Base-by-base conservation (phyloP, 2,329 filamentous ascomycete genomes). In the Fusarium incarnatum region DNA sequence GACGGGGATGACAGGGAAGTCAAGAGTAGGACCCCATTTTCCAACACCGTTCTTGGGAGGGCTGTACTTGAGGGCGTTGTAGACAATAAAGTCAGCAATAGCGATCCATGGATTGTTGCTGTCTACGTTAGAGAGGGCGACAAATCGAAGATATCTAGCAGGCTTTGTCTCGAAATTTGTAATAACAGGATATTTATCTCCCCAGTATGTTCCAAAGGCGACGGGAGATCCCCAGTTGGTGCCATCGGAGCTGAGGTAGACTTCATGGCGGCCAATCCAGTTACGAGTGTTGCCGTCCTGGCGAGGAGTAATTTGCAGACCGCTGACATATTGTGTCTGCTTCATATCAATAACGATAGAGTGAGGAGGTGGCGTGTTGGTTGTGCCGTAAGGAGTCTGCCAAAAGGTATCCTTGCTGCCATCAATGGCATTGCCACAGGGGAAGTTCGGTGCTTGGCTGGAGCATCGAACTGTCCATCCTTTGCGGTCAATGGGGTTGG, bases 141-240 rank as follows among this genome's bases (percentile, higher is more conserved):
- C 54, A 6, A 72, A 58, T 12, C 70, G 70, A 18, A 72, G 59
- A 18, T 72, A 72, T 25, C 70, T 70, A 42, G 69, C 69, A n/a
- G 59, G 66, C n/a, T 61, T 50, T 13, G 70, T 70, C 40, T 72
- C 70, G 23, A 72, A 72, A 25, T 70, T 72, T 27, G 70, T 53
- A 18, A 65, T 59, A 8, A 67, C 67, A 13, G 55, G 58, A 13
- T 66, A 70, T 12, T 67, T 56, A 11, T 72, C 70, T n/a, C 55
- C 62, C 40, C 52, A 72, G 45, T 72, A 72, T 1, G 70, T 72
- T 44, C 70, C 70, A 13, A 59, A 65, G 4, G 70, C 70, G 22
- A 72, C 70, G 4, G 70, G 46, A 3, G 50, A 30, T 1, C 70
- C 67, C 70, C 70, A 72, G 49, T 54, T 62, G 22, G 47, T 65